Base-by-base conservation (phyloP, 208 protist genomes). In the Lotmaria passim region DNA sequence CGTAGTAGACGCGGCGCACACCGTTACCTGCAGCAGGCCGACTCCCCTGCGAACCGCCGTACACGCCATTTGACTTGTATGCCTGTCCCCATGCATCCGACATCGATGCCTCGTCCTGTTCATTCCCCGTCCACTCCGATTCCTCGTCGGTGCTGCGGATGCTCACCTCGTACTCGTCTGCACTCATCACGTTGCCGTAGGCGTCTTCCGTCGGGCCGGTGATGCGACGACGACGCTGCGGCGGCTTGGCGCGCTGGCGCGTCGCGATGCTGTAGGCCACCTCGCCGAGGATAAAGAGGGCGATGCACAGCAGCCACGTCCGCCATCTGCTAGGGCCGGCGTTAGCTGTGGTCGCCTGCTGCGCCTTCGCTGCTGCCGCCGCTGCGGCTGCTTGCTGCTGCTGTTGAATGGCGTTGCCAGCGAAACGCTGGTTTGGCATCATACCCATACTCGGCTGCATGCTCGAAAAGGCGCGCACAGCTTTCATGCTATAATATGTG, bases 401-500 rank as follows among this genome's bases (percentile, higher is more conserved):
- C 39, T 61, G 53, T 39, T 82, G 70, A 15, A 26, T 24, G n/a
- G 51, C 26, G 51, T 34, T 50, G 57, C 28, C 41, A 60, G 58
- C 44, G 14, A 59, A 31, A 30, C 36, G 34, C 48, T 34, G 55
- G 31, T 74, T 55, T 0, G 73, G 61, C 60, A 83, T 70, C 62
- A 84, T 73, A 23, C 60, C 30, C 65, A 73, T 78, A 24, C 43
- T 38, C 38, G 82, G 69, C 48, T 89, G 86, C 55, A 50, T 69
- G 59, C 74, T 86, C 4, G 86, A 78, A 47, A 94, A 83, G 17
- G 82, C 78, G 43, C 85, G 79, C 26, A 94, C 75, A 3, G 86
- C 86, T 67, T 89, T 92, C 58, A 94, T 86, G 75, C 89, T 94
- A 75, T 94, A 94, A 75, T 91, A 94, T 15, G 89, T 92, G 34